These are phyloP conservation scores for Narthecium ossifragum DNA, from an alignment of 106 monocot species.

Conservation along the genomic window DNA sequence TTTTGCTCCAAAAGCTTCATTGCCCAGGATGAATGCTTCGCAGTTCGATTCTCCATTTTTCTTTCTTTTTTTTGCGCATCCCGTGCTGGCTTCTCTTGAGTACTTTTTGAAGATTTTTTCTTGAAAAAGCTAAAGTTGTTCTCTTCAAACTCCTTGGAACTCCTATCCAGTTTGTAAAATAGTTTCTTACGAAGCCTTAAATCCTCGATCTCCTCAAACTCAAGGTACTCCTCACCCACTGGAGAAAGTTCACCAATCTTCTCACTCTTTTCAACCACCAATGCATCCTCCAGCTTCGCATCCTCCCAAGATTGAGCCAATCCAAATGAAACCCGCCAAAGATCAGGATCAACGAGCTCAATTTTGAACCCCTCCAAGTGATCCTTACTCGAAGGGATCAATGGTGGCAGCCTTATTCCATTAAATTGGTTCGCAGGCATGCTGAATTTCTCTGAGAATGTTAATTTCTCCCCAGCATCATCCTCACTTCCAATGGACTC, in stretches of 20 bases:
- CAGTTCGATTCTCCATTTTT: constrained; percentile 11
- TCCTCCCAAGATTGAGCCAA: background rate
- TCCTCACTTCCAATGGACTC: background rate
- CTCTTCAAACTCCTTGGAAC: constrained; percentile 77
- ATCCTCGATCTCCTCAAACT: constrained; percentile 65
- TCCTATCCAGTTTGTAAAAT: constrained; percentile 69
- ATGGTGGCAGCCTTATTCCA: constrained; percentile 8
- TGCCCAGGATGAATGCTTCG: background rate
- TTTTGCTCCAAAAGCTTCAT: background rate
- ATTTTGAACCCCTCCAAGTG: constrained; percentile 22
- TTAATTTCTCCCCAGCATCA: too few species aligned
- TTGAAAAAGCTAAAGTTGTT: constrained; percentile 34
- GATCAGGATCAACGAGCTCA: constrained; percentile 42
- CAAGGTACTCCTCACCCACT: constrained; percentile 6
- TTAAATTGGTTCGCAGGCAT: background rate
- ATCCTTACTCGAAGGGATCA: constrained; percentile 9
- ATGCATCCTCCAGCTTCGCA: too few species aligned
- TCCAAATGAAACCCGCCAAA: constrained; percentile 31
- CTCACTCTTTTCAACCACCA: background rate
- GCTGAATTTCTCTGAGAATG: too few species aligned
- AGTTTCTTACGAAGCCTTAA: constrained; percentile 51
- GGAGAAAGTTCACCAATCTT: background rate
- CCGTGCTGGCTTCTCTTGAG: constrained; percentile 9
- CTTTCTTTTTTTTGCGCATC: constrained; percentile 22
- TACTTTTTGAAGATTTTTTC: constrained; percentile 33